phyloP scores from a whole-genome alignment of 169 alveolate genomes.

The Plasmodium reichenowi region DNA sequence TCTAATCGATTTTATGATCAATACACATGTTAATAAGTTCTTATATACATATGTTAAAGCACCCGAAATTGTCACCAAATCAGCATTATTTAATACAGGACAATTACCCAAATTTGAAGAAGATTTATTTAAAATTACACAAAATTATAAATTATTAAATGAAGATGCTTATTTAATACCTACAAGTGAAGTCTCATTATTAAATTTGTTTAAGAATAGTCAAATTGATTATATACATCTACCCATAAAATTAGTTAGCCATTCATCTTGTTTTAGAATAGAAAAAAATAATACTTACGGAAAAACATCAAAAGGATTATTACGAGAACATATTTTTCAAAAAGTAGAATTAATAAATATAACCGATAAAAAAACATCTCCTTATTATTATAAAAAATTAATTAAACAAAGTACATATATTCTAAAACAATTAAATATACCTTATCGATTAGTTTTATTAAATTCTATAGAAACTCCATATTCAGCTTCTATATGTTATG shows the following conservation, averaged over 20 bases:
- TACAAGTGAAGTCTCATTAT: constrained; percentile 85
- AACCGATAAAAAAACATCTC: constrained; percentile 69
- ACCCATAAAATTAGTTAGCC: constrained; percentile 81
- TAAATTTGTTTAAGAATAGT: constrained; percentile 78
- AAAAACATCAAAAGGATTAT: constrained; percentile 82
- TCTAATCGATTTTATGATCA: constrained; percentile 80
- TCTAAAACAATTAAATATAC: constrained; percentile 73
- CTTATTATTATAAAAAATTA: constrained; percentile 77
- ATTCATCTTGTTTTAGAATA: constrained; percentile 83
- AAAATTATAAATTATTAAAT: constrained; percentile 78
- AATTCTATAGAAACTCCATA: constrained; percentile 80
- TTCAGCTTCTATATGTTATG: constrained; percentile 81
- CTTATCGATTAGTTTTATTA: constrained; percentile 76
- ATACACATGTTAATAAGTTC: constrained; percentile 80
- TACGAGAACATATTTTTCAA: constrained; percentile 85
- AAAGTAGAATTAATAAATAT: constrained; percentile 84
- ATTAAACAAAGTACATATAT: constrained; percentile 82
- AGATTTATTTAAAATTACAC: constrained; percentile 81
- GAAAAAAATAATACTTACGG: constrained; percentile 85
- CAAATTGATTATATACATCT: constrained; percentile 51
- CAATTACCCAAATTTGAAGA: constrained; percentile 87
- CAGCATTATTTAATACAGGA: constrained; percentile 80
- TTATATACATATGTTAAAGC: constrained; percentile 80
- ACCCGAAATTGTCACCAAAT: constrained; percentile 79
- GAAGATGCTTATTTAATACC: constrained; percentile 86